These are phyloP conservation scores for Echeveria elegans DNA, from an alignment of 164 flowering plant species.

Conservation along the genomic window DNA sequence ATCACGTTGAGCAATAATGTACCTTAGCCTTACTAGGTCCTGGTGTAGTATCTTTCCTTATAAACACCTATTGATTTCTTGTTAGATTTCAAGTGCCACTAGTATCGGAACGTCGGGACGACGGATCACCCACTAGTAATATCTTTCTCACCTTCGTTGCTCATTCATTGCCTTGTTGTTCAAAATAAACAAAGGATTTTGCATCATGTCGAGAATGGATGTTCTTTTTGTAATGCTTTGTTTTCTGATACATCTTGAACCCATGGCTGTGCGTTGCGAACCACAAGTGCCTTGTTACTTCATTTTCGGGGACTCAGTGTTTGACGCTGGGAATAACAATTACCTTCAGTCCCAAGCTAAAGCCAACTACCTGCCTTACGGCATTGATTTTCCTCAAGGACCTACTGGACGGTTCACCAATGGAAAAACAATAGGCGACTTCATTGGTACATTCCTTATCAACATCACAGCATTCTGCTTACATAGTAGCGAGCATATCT, in stretches of 20 bases:
- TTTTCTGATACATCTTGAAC: background rate
- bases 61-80: background rate
- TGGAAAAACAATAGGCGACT: conserved; percentile 7
- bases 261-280: background rate
- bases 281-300: conserved; percentile 4
- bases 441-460: conserved; percentile 1
- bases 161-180: background rate
- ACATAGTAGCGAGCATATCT: background rate
- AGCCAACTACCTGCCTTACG: conserved; percentile 12
- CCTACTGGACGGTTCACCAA: conserved; percentile 11
- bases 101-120: too few species aligned
- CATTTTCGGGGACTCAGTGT: conserved; percentile 9
- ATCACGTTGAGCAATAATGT: background rate
- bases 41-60: background rate
- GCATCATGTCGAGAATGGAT: background rate
- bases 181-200: background rate
- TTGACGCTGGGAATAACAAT: conserved; percentile 10
- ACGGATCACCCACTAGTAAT: too few species aligned
- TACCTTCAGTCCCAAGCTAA: background rate
- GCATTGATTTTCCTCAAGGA: conserved; percentile 8
- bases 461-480: background rate
- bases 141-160: background rate
- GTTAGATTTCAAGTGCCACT: background rate
- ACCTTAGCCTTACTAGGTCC: background rate
- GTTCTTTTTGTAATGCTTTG: background rate